These are phyloP conservation scores for Simplicillium aogashimaense DNA, from an alignment of 2,329 filamentous ascomycete genomes.

Conservation along the genomic window DNA sequence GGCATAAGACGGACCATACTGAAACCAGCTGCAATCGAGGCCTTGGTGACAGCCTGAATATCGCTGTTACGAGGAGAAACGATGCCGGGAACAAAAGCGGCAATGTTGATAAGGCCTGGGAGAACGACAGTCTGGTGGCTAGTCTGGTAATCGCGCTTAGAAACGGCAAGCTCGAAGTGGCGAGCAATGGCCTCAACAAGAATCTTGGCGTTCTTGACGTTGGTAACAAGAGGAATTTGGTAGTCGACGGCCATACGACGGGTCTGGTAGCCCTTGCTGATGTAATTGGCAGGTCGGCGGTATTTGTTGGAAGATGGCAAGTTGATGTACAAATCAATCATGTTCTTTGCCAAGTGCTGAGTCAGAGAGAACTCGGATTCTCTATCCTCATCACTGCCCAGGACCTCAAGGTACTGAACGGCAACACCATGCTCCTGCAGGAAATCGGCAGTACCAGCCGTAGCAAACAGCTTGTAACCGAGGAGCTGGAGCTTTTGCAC, in stretches of 20 bases:
- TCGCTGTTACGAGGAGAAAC: slow-evolving; percentile 55
- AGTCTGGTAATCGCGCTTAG: slow-evolving; percentile 81
- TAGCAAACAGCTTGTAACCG: slow-evolving; percentile 93
- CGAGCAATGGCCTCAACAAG: slow-evolving; percentile 88
- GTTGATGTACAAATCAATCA: slow-evolving; percentile 98
- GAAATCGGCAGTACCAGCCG: slow-evolving; percentile 93
- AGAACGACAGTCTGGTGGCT: slow-evolving; percentile 70
- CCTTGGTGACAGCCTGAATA: slow-evolving; percentile 60
- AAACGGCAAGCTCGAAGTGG: slow-evolving; percentile 76
- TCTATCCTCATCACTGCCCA: slow-evolving; percentile 72
- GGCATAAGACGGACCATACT: slow-evolving; percentile 76
- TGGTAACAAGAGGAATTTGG: slow-evolving; percentile 93
- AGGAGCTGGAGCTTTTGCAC: slow-evolving; percentile 81
- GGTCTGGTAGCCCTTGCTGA: slow-evolving; percentile 95
- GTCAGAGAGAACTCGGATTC: slow-evolving; percentile 95
- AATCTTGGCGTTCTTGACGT: slow-evolving; percentile 98
- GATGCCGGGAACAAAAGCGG: slow-evolving; percentile 70
- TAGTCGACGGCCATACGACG: slow-evolving; percentile 96
- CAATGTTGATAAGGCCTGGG: slow-evolving; percentile 68
- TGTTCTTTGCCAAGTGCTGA: slow-evolving; percentile 92
- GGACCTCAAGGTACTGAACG: slow-evolving; percentile 86
- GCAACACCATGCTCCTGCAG: slow-evolving; percentile 84
- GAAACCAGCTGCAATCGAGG: slow-evolving; percentile 66
- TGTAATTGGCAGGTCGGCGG: slow-evolving; percentile 92
- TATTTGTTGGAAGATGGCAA: slow-evolving; percentile 98